Evolutionary conservation across 257 asterid species (phyloP), one percentile per base, ranked within the genome.

Genomic region (Scutellaria baicalensis): DNA sequence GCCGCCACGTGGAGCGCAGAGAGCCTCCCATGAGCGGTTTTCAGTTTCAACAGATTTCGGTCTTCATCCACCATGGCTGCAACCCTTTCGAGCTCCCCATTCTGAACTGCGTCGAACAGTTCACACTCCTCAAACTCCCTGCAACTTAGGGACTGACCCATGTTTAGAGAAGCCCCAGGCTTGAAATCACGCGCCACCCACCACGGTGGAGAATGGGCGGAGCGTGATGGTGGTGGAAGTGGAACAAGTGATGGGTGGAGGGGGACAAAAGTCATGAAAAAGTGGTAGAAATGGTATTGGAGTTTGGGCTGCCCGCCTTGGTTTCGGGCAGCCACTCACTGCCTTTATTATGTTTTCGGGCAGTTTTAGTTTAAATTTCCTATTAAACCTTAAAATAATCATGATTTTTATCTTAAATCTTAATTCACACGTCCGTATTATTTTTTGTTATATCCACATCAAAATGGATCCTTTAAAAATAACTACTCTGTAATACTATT

Each of bases 111-210:
- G 55, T 27, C 52, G 61, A 91, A 88, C 33, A 88, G 69, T 45
- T 76, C 90, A 23, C 74, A 75, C 39, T 80, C 93, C 20, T 36
- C 78, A 59, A 55, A 6, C 69, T 74, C 84, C 12, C 70, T 47
- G 83, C 96, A 91, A 52, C 96, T 91, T 59, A 85, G 55, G 3
- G 81, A 70, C 85, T 86, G 96, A 9, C 96, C 97, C 97, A 91
- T 91, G 69, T 2, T 13, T 6, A 1, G 69, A 39, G 40, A 9
- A 9, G 48, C 58, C 16, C 21, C 67, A 5, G 35, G 6, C 3
- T 17, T 7, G 67, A 50, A 18, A 40, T 64, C 81, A 81, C 85
- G 86, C 81, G 84, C 94, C 90, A 75, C 83, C 90, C 85, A 75
- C 87, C 88, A 79, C 83, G 77, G 77, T 69, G 81, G 87, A 78